phyloP scores from a whole-genome alignment of 768 basidiomycete genomes.

The Mycena chlorophos region DNA sequence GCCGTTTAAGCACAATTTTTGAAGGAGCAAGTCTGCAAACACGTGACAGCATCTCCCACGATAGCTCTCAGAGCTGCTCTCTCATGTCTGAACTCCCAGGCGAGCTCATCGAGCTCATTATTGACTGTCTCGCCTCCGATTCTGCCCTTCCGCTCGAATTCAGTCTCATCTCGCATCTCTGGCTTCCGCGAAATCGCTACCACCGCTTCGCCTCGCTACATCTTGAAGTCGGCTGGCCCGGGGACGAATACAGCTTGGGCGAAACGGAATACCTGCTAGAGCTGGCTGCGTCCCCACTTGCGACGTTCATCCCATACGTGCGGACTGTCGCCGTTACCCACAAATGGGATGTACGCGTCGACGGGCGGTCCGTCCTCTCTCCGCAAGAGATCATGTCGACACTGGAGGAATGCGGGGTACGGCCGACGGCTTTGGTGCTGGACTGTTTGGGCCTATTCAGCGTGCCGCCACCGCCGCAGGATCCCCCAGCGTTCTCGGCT shows the following conservation, averaged over 20 bases:
- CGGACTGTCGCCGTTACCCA: not conserved
- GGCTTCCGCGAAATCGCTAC: not conserved
- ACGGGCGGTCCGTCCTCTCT: not conserved
- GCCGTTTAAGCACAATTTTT: too few species aligned
- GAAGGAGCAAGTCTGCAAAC: too few species aligned
- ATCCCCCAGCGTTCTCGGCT: not conserved
- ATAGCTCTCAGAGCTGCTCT: too few species aligned
- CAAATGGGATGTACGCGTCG: not conserved
- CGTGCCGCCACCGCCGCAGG: not conserved
- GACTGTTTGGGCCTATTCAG: not conserved
- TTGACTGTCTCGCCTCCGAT: not conserved
- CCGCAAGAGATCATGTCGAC: not conserved
- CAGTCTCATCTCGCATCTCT: not conserved
- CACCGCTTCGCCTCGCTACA: not conserved
- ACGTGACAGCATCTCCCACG: too few species aligned
- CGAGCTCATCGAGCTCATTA: not conserved
- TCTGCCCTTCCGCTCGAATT: not conserved
- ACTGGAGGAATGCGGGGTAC: not conserved
- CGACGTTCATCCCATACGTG: not conserved
- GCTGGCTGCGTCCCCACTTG: not conserved
- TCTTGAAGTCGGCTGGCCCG: not conserved
- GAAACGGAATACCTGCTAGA: not conserved
- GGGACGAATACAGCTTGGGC: not conserved
- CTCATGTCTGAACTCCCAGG: not conserved
- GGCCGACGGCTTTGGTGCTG: not conserved